Evolutionary conservation across 169 alveolate genomes (phyloP).

Genomic region (Ichthyophthirius multifiliis): DNA sequence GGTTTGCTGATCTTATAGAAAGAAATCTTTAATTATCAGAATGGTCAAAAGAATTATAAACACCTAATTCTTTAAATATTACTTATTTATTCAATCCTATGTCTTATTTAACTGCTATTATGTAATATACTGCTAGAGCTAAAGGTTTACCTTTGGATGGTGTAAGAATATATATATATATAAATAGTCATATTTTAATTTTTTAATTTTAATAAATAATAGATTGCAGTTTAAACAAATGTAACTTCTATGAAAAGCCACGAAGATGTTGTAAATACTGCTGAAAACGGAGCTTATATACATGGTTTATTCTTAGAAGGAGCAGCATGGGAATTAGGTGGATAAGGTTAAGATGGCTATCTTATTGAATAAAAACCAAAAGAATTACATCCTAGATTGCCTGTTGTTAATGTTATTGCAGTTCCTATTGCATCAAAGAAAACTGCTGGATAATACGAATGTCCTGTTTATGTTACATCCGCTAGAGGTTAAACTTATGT

Average conservation of each 20-base stretch:
- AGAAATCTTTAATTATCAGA: constrained; percentile 84
- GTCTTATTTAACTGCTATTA: constrained; percentile 94
- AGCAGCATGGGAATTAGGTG: constrained; percentile 93
- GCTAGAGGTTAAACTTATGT: constrained; percentile 91
- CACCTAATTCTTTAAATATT: constrained; percentile 82
- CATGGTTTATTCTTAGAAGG: constrained; percentile 93
- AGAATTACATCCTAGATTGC: constrained; percentile 90
- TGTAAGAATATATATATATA: constrained; percentile 66
- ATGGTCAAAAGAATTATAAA: constrained; percentile 83
- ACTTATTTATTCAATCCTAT: constrained; percentile 95
- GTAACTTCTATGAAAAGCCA: constrained; percentile 70
- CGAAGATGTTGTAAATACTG: constrained; percentile 75
- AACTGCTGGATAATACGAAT: constrained; percentile 82
- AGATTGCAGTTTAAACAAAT: constrained; percentile 63
- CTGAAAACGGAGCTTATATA: constrained; percentile 89
- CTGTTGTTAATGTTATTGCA: constrained; percentile 89
- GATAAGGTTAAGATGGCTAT: constrained; percentile 90
- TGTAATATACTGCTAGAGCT: constrained; percentile 92
- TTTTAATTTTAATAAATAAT: not conserved
- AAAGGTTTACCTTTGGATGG: constrained; percentile 89
- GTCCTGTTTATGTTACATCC: constrained; percentile 92
- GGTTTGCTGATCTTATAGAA: constrained; percentile 87
- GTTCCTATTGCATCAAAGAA: constrained; percentile 81
- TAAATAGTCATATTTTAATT: not conserved
- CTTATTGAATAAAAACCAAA: constrained; percentile 85